Evolutionary conservation across 1,139 yeast genomes (phyloP).

Genomic region (Chernovozyma aurita): DNA sequence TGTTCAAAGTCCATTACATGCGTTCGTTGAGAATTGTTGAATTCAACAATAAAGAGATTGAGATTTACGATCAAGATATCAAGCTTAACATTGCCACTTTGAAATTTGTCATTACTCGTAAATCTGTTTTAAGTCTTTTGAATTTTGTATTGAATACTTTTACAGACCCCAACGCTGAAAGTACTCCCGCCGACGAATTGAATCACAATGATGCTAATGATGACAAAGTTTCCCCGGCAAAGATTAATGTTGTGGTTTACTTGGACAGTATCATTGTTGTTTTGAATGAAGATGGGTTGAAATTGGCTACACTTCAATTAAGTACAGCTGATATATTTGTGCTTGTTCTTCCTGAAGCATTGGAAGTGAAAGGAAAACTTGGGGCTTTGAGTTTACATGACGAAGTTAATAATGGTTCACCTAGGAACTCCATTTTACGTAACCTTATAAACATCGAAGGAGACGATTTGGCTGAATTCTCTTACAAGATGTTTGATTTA

Average conservation of each 20-base stretch:
- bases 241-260: conserved; percentile 62
- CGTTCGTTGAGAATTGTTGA: conserved; percentile 61
- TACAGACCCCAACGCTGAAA: conserved; percentile 72
- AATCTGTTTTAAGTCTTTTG: conserved; percentile 70
- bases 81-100: conserved; percentile 77
- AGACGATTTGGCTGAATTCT: conserved; percentile 74
- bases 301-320: conserved; percentile 73
- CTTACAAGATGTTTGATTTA: conserved; percentile 76
- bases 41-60: conserved; percentile 52
- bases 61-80: conserved; percentile 74
- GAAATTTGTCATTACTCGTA: conserved; percentile 70
- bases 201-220: conserved; percentile 59
- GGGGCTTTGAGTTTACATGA: conserved; percentile 82
- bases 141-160: conserved; percentile 85
- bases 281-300: conserved; percentile 78
- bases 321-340: conserved; percentile 70
- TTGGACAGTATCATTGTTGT: conserved; percentile 73
- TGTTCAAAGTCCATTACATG: conserved; percentile 60
- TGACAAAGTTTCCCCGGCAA: conserved; percentile 60
- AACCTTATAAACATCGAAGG: conserved; percentile 78
- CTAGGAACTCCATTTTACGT: conserved; percentile 56
- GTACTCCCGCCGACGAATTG: conserved; percentile 61
- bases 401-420: conserved; percentile 63
- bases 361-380: conserved; percentile 69
- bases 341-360: conserved; percentile 66